Base-by-base conservation (phyloP, 2,329 filamentous ascomycete species). In the Clarireedia homoeocarpa region DNA sequence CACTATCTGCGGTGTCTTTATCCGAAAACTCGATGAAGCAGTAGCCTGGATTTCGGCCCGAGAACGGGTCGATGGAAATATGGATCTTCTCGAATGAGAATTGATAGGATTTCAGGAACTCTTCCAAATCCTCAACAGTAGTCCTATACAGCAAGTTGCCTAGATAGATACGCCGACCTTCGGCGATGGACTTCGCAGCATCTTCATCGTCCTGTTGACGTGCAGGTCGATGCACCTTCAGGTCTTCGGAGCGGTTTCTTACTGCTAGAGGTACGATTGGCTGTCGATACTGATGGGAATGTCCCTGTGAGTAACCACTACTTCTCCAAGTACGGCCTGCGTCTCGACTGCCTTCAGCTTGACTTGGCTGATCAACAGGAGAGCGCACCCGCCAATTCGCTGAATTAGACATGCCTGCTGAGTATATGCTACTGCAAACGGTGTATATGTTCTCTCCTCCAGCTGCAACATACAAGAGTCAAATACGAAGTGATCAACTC, bases 1-100 rank as follows among this genome's bases (percentile, higher is more conserved):
- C 51, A 5, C 26, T 17, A 27, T 48, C 42, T 26, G 42, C 51
- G 1, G 24, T 38, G 6, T 38, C 4, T 7, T 34, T 53, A 9
- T 48, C 51, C 10, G 42, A 6, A 23, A 53, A 53, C 14, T 48
- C 51, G 5, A 53, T 48, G 6, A 53, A 53, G 2, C 51, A 53
- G 27, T 53, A 48, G 10, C 51, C 42, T 0, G 42, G 42, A 38
- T 44, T 36, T 4, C 51, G 51, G 2, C 51, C 42, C 17, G 42
- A 36, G 17, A 53, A 46, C 6, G 42, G 42, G 10, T 48, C 42
- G 20, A 48, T 34, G 10, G 51, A 48, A 2, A 53, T 38, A 38
- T 48, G 42, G 6, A 48, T 9, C 14, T 53, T 48, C 2, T 15
- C 26, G 3, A 48, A 15, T 12, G 42, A 27, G 17, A 14, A 15